Percentiles rank a stretch among this genome's conserved stretches.
Conservation (phyloP, 352 stramenopile species). For the Phytopythium litorale region DNA sequence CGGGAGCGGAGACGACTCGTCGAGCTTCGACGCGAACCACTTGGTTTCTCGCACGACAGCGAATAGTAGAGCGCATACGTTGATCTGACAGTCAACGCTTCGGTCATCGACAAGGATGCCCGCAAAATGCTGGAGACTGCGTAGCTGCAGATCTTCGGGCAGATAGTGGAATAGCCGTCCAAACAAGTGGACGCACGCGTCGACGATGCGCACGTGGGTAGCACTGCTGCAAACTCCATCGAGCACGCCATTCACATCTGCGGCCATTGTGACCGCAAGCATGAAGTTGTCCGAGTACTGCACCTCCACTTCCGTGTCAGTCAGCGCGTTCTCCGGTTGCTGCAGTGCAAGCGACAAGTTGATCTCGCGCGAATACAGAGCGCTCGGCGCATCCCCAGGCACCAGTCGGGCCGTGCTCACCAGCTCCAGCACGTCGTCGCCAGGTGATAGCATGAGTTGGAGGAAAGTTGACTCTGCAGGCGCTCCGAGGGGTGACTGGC, state of each 20-base stretch:
- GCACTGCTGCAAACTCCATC: constrained; percentile 63
- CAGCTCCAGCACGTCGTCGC: constrained; percentile 63
- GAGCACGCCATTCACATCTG: constrained; percentile 19
- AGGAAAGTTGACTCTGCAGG: constrained; percentile 67
- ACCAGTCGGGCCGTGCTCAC: constrained; percentile 49
- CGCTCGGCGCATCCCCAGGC: constrained; percentile 53
- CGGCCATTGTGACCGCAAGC: constrained; percentile 33
- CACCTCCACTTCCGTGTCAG: constrained; percentile 79
- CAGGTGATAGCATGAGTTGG: constrained; percentile 41
- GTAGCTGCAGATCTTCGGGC: constrained; percentile 80
- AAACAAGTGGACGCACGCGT: constrained; percentile 75
- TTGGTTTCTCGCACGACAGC: constrained; percentile 55
- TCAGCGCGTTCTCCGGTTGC: constrained; percentile 68
- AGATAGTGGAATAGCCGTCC: constrained; percentile 73
- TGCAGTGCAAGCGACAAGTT: constrained; percentile 73
- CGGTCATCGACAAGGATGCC: constrained; percentile 56
- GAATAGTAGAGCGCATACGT: constrained; percentile 77
- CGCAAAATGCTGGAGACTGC: constrained; percentile 76
- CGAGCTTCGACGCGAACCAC: constrained; percentile 7
- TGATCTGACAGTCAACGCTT: constrained; percentile 57
- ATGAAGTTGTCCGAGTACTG: constrained; percentile 83
- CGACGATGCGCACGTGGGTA: constrained; percentile 77
- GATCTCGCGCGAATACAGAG: constrained; percentile 68
- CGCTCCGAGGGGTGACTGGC: constrained; percentile 39
- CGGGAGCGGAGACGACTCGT: constrained; percentile 17